These are phyloP conservation scores for Aciculosporium take DNA, from an alignment of 2,329 filamentous ascomycete genomes.

Conservation along the genomic window DNA sequence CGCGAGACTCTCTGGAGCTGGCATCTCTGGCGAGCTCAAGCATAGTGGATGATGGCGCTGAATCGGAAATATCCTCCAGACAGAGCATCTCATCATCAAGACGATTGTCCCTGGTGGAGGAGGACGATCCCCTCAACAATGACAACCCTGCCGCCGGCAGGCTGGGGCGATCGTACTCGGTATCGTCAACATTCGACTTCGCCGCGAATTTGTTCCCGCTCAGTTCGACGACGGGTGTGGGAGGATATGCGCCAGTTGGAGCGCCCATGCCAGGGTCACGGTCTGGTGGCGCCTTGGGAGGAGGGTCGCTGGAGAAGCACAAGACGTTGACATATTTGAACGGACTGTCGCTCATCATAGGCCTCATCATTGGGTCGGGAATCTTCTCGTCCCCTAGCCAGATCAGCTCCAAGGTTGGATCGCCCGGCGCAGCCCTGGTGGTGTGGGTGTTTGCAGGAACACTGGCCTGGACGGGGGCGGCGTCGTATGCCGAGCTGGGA, in stretches of 20 bases:
- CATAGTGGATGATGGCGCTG: slow-evolving; percentile 35
- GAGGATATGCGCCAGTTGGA: slow-evolving; percentile 75
- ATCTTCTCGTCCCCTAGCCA: slow-evolving; percentile 93
- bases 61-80: slow-evolving; percentile 53
- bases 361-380: slow-evolving; percentile 87
- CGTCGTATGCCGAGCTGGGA: slow-evolving; percentile 89
- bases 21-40: slow-evolving; percentile 85
- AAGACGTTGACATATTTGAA: slow-evolving; percentile 94
- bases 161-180: slow-evolving; percentile 61
- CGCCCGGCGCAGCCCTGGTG: slow-evolving; percentile 77
- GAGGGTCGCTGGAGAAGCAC: slow-evolving; percentile 78
- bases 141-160: slow-evolving; percentile 37
- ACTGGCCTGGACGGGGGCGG: slow-evolving; percentile 88
- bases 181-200: slow-evolving; percentile 91
- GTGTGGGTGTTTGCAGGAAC: slow-evolving; percentile 87
- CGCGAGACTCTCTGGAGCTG: slow-evolving; percentile 89
- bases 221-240: slow-evolving; percentile 57
- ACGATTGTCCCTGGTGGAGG: slow-evolving; percentile 66
- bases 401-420: slow-evolving; percentile 83
- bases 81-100: slow-evolving; percentile 89
- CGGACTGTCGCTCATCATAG: slow-evolving; percentile 78
- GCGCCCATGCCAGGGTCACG: slow-evolving; percentile 47
- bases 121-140: slow-evolving; percentile 60
- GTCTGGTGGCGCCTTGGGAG: slow-evolving; percentile 40
- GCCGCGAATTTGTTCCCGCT: slow-evolving; percentile 85